Evolutionary conservation across 768 basidiomycete genomes (phyloP), one percentile per base, ranked within the genome.

Genomic region (Auricularia cornea): DNA sequence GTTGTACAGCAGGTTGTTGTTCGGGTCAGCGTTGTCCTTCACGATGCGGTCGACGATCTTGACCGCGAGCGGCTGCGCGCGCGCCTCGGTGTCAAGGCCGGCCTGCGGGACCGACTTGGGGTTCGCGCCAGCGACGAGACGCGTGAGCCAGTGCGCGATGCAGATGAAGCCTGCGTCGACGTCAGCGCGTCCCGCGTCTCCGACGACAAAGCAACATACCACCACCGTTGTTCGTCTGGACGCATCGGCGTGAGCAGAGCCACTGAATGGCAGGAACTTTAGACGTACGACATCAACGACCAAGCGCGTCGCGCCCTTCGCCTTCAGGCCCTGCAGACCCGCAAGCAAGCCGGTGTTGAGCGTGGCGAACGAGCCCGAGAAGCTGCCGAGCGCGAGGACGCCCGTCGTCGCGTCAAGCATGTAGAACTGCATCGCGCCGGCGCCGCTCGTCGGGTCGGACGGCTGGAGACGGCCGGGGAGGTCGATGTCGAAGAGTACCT

Each of bases 311-410:
- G 81, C 83, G 28, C 84, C 85, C 60, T 70, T 62, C 29, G 68
- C 68, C 69, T 79, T 84, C 66, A 86, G 69, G 16, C 74, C 77
- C 60, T 76, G 68, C 64, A 85, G 67, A 11, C 84, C 84, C 20
- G 72, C 69, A 57, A 85, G 63, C 59, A 87, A 67, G 40, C 76
- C 75, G 35, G 69, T 64, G 61, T 79, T 73, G 66, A 85, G 81
- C 6, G 64, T 64, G 33, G 71, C 71, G 65, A 80, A 82, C 63
- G 76, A 74, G 41, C 67, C 70, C 2, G 81, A 79, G 71, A 86
- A 86, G 70, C 83, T 84, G 20, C 84, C 83, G 4, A 86, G 76
- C 4, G 83, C 81, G 40, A 85, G 73, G 14, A 85, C 80, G 41
- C 84, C 84, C 3, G 83, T 85, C 61, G 72, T 76, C 26, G 75